Percentiles rank a stretch among this genome's conserved stretches.
Conservation (phyloP, 2,329 filamentous ascomycete genomes). For the Hypomyces perniciosus region DNA sequence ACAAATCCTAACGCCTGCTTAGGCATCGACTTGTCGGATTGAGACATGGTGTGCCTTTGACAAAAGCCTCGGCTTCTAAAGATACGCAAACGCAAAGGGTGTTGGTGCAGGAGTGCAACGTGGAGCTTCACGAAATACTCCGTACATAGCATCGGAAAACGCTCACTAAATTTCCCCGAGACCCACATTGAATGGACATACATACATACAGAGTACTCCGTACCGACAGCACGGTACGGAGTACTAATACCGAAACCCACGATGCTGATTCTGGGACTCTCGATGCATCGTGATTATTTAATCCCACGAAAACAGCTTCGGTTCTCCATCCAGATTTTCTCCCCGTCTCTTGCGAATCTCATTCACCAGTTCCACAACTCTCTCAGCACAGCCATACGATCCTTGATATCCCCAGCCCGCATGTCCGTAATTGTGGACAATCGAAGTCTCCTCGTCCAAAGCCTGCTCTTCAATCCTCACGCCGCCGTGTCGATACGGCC, state of each 20-base stretch:
- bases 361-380: slow-evolving; percentile 60
- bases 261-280: no score
- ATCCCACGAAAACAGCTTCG: slow-evolving; percentile 25
- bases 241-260: no score
- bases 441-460: slow-evolving; percentile 47
- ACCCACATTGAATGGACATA: neutral
- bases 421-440: slow-evolving; percentile 81
- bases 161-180: no score
- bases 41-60: slow-evolving; percentile 22
- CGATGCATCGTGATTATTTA: no score
- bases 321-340: slow-evolving; percentile 22
- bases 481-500: slow-evolving; percentile 68
- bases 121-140: slow-evolving; percentile 11
- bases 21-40: slow-evolving; percentile 19
- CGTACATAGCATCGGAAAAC: no score
- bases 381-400: slow-evolving; percentile 64
- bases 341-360: slow-evolving; percentile 42
- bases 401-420: slow-evolving; percentile 70
- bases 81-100: neutral
- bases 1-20: slow-evolving; percentile 26
- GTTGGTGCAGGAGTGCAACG: slow-evolving; percentile 12
- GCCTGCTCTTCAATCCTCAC: slow-evolving; percentile 62
- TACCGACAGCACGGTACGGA: no score
- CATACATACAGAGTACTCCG: neutral
- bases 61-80: no score